These are phyloP conservation scores for Chlamydomonas schloesseri DNA, from an alignment of 139 green algal genomes.

Conservation along the genomic window DNA sequence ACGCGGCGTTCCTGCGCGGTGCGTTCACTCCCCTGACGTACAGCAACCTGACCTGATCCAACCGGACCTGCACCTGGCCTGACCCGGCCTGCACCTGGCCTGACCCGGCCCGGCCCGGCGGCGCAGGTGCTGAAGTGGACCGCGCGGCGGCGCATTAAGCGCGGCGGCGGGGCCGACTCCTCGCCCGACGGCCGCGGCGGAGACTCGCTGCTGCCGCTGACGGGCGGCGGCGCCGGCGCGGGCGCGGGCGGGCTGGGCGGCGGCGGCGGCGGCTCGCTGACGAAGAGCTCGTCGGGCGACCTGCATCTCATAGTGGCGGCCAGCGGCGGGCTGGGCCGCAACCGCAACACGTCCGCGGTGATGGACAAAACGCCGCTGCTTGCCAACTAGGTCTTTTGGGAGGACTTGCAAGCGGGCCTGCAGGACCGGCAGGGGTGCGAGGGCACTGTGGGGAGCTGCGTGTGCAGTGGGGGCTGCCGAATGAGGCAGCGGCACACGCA, in stretches of 20 bases:
- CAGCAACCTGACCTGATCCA: too few relatives aligned
- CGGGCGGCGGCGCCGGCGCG: neutral
- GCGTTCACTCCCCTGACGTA: too few relatives aligned
- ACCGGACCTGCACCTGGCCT: too few relatives aligned
- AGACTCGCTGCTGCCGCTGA: neutral
- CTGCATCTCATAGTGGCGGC: constrained; percentile 12
- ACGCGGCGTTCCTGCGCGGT: too few relatives aligned
- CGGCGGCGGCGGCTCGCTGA: neutral
- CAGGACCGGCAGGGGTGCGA: too few relatives aligned
- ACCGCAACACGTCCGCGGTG: neutral
- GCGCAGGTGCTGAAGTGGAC: constrained; percentile 39
- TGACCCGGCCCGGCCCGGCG: too few relatives aligned
- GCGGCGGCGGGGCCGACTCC: neutral
- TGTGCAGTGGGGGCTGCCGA: too few relatives aligned
- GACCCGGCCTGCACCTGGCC: too few relatives aligned
- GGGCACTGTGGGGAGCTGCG: too few relatives aligned
- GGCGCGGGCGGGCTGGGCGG: neutral
- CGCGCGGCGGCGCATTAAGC: constrained; percentile 40
- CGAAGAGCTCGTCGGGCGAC: neutral
- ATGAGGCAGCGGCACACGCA: too few relatives aligned
- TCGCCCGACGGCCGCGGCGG: neutral
- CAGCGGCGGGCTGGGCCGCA: neutral
- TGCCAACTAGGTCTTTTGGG: neutral
- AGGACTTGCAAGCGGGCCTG: too few relatives aligned
- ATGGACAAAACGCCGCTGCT: constrained; percentile 17